phyloP scores from a whole-genome alignment of 768 basidiomycete species.

The Cystobasidium tubakii region DNA sequence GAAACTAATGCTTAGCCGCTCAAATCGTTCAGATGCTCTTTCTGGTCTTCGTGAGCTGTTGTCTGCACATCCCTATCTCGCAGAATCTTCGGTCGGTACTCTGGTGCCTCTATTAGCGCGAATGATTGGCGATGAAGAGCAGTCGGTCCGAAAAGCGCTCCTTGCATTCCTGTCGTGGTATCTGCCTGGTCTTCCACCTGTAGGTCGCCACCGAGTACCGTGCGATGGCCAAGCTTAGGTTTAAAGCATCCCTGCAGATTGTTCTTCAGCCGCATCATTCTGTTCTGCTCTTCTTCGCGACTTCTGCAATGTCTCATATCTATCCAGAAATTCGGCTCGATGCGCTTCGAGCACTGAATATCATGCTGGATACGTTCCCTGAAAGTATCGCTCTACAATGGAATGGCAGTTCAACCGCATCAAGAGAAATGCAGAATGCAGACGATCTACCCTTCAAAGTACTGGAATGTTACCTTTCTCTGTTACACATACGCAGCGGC shows the following conservation, averaged over 20 bases:
- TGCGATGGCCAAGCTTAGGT: background rate
- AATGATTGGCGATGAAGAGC: constrained; percentile 16
- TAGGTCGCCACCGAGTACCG: background rate
- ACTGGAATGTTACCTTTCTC: constrained; percentile 25
- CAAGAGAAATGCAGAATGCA: background rate
- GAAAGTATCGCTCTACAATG: constrained; percentile 63
- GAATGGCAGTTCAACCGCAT: constrained; percentile 44
- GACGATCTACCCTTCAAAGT: background rate
- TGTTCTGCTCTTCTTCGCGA: constrained; percentile 70
- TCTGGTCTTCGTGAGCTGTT: constrained; percentile 20
- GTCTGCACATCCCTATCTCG: constrained; percentile 1
- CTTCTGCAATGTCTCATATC: constrained; percentile 89
- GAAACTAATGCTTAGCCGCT: no score
- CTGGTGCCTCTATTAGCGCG: constrained; percentile 20
- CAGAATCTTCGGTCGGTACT: background rate
- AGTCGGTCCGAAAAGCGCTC: constrained; percentile 2
- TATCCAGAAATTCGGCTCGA: constrained; percentile 92
- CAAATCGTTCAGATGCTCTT: constrained; percentile 18
- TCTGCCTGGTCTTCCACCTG: background rate
- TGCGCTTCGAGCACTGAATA: constrained; percentile 69
- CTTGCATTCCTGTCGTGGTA: background rate
- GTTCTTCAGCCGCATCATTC: constrained; percentile 29
- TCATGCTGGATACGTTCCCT: constrained; percentile 67
- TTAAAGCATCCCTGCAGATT: background rate
- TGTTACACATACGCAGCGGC: constrained; percentile 23